Conservation (phyloP, 2,329 filamentous ascomycete species). For the Fusarium sterilihyphosum region DNA sequence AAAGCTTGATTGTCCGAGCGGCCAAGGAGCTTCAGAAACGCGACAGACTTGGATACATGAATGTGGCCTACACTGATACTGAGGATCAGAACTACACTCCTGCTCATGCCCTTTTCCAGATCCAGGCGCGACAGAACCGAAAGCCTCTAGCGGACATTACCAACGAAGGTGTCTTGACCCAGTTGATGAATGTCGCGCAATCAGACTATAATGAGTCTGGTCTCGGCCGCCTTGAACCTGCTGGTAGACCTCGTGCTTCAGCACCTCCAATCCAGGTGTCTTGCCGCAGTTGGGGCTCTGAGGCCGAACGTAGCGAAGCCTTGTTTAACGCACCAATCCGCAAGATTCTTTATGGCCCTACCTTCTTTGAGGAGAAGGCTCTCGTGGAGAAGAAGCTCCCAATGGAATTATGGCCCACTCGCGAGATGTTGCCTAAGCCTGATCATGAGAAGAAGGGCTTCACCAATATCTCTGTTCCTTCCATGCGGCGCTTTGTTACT, state of each 20-base stretch:
- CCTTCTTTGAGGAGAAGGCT: conserved; percentile 73
- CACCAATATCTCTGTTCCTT: conserved; percentile 91
- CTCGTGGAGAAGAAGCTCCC: conserved; percentile 80
- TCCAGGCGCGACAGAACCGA: conserved; percentile 75
- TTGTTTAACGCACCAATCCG: conserved; percentile 84
- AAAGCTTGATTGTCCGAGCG: conserved; percentile 79
- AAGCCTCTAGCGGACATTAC: conserved; percentile 75
- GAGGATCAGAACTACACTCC: conserved; percentile 72
- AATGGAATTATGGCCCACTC: conserved; percentile 69
- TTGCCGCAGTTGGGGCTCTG: conserved; percentile 73
- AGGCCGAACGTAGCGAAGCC: conserved; percentile 74
- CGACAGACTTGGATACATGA: conserved; percentile 72
- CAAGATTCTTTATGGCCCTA: conserved; percentile 76
- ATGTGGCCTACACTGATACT: conserved; percentile 75
- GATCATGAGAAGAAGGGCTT: conserved; percentile 85
- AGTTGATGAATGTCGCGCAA: conserved; percentile 81
- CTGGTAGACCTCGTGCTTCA: conserved; percentile 78
- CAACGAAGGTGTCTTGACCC: conserved; percentile 75
- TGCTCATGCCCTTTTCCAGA: conserved; percentile 82
- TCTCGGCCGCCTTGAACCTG: conserved; percentile 81
- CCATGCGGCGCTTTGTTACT: conserved; percentile 97
- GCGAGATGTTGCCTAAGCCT: conserved; percentile 77
- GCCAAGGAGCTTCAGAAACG: conserved; percentile 65
- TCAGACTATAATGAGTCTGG: conserved; percentile 74
- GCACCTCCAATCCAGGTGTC: conserved; percentile 87